Evolutionary conservation across 352 stramenopile species (phyloP), one percentile per base, ranked within the genome.

Genomic region (Globisporangium cylindrosporum): DNA sequence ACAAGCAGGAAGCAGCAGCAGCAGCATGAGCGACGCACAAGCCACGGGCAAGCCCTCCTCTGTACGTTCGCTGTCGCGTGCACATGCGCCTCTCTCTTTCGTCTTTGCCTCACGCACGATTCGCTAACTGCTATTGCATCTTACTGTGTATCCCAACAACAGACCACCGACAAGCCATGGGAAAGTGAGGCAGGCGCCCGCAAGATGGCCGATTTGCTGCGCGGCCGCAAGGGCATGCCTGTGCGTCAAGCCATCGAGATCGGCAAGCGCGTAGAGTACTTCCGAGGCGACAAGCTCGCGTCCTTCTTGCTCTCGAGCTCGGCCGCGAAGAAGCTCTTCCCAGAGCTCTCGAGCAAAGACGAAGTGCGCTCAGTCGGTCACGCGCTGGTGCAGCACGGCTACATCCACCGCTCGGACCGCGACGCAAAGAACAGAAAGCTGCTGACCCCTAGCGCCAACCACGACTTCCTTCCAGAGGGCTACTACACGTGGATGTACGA

Each of bases 401-500:
- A 89, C 72, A 96, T 97, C 68, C 90, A 97, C 70, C 88, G 86
- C 59, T 96, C 89, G 8, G 84, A 96, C 55, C 85, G 90, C 20
- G 89, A 94, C 59, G 83, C 79, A 32, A 91, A 91, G 72, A 96
- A 95, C 77, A 88, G 90, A 65, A 94, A 94, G 73, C 57, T 95
- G 36, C 76, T 97, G n/a, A 88, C 88, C 36, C 90, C 90, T 7
- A 84, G 79, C 15, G 69, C 77, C 20, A 91, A 90, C 69, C 93
- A 97, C 61, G 93, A 98, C 65, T 99, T 99, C 73, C 81, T 96
- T 14, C 90, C 97, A 48, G 93, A 98, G 14, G 97, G 96, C 20
- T 99, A 98, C 80, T 99, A 99, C 82, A 99, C 97, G 56, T 99
- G 97, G 97, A 98, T 99, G 79, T 99, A 99, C 80, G 93, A 99